phyloP scores from a whole-genome alignment of 177 flowering plant species.

The Vitis hybrid region DNA sequence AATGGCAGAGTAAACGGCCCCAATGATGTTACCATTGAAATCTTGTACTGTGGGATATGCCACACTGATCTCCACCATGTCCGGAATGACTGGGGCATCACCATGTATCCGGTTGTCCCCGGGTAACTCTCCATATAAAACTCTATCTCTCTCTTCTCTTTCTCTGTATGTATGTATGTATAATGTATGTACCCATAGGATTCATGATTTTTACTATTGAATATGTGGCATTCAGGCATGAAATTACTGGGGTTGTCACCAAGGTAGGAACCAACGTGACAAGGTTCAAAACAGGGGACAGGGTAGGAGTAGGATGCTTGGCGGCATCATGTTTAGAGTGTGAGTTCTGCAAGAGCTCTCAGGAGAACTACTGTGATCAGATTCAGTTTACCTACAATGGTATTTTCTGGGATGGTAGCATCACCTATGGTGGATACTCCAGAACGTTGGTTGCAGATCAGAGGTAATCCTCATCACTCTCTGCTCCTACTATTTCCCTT shows the following conservation, averaged over 20 bases:
- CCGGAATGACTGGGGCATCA: constrained; percentile 73
- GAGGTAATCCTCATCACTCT: constrained; percentile 31
- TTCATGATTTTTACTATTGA: no score
- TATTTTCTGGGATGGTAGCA: constrained; percentile 78
- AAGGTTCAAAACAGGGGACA: constrained; percentile 65
- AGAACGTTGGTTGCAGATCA: constrained; percentile 60
- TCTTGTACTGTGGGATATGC: constrained; percentile 81
- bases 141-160: constrained; percentile 1
- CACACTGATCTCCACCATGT: constrained; percentile 73
- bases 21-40: constrained; percentile 64
- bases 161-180: neutral
- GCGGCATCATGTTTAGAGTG: constrained; percentile 69
- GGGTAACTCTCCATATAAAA: constrained; percentile 44
- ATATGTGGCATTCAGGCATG: constrained; percentile 44
- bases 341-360: constrained; percentile 51
- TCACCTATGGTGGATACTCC: constrained; percentile 88
- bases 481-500: no score
- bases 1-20: constrained; percentile 54
- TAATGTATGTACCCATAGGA: no score
- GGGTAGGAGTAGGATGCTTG: constrained; percentile 74
- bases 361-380: constrained; percentile 71
- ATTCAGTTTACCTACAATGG: constrained; percentile 59
- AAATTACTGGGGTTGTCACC: constrained; percentile 66
- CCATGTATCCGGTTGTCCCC: constrained; percentile 78
- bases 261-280: constrained; percentile 64